These are phyloP conservation scores for Tricholoma flavovirens DNA, from an alignment of 768 basidiomycete genomes.

Conservation along the genomic window DNA sequence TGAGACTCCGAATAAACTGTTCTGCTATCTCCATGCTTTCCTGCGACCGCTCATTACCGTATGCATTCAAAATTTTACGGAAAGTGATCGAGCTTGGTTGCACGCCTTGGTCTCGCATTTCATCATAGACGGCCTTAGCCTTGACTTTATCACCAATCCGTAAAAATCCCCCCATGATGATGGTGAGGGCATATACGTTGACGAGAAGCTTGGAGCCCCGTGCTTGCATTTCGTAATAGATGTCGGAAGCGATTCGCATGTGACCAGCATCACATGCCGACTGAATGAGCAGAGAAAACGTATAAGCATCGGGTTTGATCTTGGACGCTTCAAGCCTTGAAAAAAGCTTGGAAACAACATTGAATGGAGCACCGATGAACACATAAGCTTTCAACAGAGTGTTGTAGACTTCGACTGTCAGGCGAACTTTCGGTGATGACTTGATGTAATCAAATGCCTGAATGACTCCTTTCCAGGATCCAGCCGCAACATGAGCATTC, in stretches of 20 bases:
- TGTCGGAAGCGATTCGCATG: constrained; percentile 57
- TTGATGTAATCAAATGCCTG: constrained; percentile 60
- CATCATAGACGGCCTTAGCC: constrained; percentile 63
- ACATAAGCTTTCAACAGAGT: constrained; percentile 81
- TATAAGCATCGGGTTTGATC: constrained; percentile 52
- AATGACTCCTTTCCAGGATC: constrained; percentile 73
- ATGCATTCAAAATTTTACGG: constrained; percentile 58
- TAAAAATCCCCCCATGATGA: constrained; percentile 71
- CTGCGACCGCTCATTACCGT: constrained; percentile 41
- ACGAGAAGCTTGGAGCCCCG: constrained; percentile 36
- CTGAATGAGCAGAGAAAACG: constrained; percentile 73
- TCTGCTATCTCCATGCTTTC: constrained; percentile 57
- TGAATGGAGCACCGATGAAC: constrained; percentile 71
- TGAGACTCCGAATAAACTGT: constrained; percentile 53
- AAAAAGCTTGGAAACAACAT: constrained; percentile 57
- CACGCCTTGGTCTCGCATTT: constrained; percentile 64
- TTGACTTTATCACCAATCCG: constrained; percentile 41
- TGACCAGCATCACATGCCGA: constrained; percentile 71
- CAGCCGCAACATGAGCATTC: constrained; percentile 77
- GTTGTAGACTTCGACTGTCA: constrained; percentile 64
- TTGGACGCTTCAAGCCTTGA: constrained; percentile 42
- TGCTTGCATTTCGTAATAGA: constrained; percentile 58
- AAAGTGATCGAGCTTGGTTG: constrained; percentile 66
- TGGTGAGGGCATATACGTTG: constrained; percentile 61
- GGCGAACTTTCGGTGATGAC: constrained; percentile 27